Base-by-base conservation (phyloP, 768 basidiomycete species). In the Trametes cingulata region DNA sequence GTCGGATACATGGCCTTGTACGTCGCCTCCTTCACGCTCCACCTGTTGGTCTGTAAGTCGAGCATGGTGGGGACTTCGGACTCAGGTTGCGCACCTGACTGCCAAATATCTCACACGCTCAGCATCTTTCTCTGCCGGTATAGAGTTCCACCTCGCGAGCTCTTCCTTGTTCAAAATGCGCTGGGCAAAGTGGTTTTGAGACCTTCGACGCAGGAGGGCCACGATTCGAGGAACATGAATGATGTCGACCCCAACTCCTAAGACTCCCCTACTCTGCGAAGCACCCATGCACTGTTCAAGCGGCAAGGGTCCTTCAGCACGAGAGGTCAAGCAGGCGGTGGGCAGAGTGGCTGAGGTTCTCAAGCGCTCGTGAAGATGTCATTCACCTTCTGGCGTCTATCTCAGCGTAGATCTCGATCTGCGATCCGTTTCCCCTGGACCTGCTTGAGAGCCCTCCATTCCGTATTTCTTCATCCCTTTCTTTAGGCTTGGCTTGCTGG, bases 21-120 rank as follows among this genome's bases (percentile, higher is more conserved):
- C 0, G 86, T 85, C 0, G 93, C 90, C 72, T 95, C 93, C 66
- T 95, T 95, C 19, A 90, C 81, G 33, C 84, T 78, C 90, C 91
- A 95, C 15, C 92, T 94, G 65, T 3, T 7, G 12, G 25, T 19
- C 1, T 4, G 17, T 15, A 22, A 48, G 27, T 22, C 7, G 46
- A 12, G 33, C n/a, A n/a, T n/a, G n/a, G n/a, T n/a, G n/a, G n/a
- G n/a, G n/a, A n/a, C n/a, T n/a, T n/a, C n/a, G n/a, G n/a, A n/a
- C n/a, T n/a, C n/a, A n/a, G n/a, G n/a, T n/a, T n/a, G n/a, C 83
- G 20, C 69, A 92, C 92, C 92, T 82, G 39, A 93, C 88, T 33
- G 85, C 87, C 19, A 94, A 75, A 68, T 85, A 93, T 14, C 76
- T 80, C 6, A 74, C 73, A 35, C 69, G 58, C 19, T 46, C 56